Evolutionary conservation across 2,329 filamentous ascomycete species (phyloP).

Genomic region (Zalaria sp.): DNA sequence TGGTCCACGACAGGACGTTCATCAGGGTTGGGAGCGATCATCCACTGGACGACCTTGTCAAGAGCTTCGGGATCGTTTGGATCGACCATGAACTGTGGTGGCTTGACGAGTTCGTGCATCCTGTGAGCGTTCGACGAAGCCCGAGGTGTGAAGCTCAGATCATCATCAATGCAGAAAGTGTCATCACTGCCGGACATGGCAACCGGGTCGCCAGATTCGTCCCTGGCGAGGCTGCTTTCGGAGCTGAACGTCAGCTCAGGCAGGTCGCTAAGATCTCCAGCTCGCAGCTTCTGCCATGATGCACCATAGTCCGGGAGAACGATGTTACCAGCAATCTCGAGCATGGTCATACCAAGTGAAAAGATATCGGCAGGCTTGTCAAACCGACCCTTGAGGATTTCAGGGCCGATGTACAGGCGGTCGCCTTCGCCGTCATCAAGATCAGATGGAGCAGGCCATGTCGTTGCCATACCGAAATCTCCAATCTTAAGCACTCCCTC

Average conservation of each 20-base stretch:
- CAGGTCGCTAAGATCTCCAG: conserved; percentile 77
- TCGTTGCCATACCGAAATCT: conserved; percentile 70
- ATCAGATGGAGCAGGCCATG: conserved; percentile 59
- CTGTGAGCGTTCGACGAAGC: conserved; percentile 11
- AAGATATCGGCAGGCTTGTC: conserved; percentile 92
- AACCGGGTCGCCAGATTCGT: conserved; percentile 54
- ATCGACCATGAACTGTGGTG: conserved; percentile 84
- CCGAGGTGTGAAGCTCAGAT: conserved; percentile 16
- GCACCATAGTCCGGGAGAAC: conserved; percentile 84
- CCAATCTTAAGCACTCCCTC: conserved; percentile 74
- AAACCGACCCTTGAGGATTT: conserved; percentile 73
- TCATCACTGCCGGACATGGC: conserved; percentile 16
- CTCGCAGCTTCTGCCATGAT: conserved; percentile 79
- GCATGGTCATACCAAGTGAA: conserved; percentile 82
- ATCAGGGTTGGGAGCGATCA: conserved; percentile 65
- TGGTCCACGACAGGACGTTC: conserved; percentile 62
- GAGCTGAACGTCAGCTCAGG: conserved; percentile 74
- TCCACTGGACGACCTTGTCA: conserved; percentile 71
- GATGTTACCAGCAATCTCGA: conserved; percentile 90
- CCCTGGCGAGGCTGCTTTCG: conserved; percentile 55
- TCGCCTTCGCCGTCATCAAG: conserved; percentile 90
- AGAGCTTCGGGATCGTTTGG: conserved; percentile 57
- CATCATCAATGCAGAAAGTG: conserved; percentile 14
- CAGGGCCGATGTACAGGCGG: conserved; percentile 88
- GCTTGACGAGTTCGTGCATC: conserved; percentile 45